Base-by-base conservation (phyloP, 495 filamentous ascomycete genomes). In the Daldinia caldariorum region DNA sequence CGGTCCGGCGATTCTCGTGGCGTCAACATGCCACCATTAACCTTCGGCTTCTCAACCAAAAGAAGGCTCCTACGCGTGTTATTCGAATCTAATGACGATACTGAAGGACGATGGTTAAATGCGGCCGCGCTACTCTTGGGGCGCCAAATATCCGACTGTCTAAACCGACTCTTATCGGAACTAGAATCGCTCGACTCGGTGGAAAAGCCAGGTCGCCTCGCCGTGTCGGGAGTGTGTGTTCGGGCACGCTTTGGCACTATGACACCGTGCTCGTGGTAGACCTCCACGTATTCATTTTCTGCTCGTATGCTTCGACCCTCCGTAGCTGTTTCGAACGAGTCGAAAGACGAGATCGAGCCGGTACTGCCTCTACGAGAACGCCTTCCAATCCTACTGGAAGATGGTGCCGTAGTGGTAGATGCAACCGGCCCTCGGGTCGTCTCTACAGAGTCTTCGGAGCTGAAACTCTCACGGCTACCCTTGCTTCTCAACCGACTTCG, bases 301-400 rank as follows among this genome's bases (percentile, higher is more conserved):
- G 65, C 66, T 41, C 65, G 69, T 29, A 73, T 80, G 6, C 71
- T 77, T 6, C 79, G 73, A 0, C 87, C 90, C 79, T 97, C 94
- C 0, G 83, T 88, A 34, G 94, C 94, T 0, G 94, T 97, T 13
- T 90, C 91, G 80, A 95, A 97, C 0, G 92, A 91, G 5, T 90
- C 91, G 16, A 91, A 79, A 0, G 92, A 94, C 6, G 92, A 94
- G 2, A 89, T 79, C 0, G 93, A 94, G 34, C 86, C 87, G 29
- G 75, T 79, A 74, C 92, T 96, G 58, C 85, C 82, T 45, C 87
- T 82, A 58, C 90, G 81, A 37, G 80, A 76, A 76, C 87, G 88
- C 8, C 65, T 57, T 32, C 67, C 61, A 34, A 41, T 29, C 34
- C 61, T 69, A 54, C 20, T 62, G 12, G 64, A 35, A 57, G 70